Percentiles rank a stretch among this genome's conserved stretches.
Evolutionary conservation across 23 red algal genomes (phyloP).

Genomic region (Gracilaria caudata): DNA sequence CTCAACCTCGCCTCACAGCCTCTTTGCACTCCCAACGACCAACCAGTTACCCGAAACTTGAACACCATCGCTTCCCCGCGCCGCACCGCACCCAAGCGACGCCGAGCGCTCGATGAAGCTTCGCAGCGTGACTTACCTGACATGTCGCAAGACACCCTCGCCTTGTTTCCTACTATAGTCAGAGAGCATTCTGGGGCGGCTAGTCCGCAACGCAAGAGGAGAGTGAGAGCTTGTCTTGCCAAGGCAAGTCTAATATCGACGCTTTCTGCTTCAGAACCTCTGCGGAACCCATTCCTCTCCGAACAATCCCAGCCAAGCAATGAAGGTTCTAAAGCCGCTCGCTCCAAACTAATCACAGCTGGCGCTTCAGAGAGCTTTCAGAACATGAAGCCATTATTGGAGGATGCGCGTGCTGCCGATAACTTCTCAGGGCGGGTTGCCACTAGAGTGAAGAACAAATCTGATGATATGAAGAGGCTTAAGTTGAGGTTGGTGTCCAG

Average conservation of each 20-base stretch:
- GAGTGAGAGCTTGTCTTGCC: constrained; percentile 15
- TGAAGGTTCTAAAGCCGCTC: neutral
- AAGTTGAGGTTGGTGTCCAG: constrained; percentile 58
- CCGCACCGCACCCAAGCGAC: constrained; percentile 57
- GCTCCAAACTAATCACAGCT: neutral
- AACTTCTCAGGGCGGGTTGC: neutral
- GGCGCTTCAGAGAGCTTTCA: constrained; percentile 60
- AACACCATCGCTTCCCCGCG: constrained; percentile 27
- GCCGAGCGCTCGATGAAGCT: constrained; percentile 12
- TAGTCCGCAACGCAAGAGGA: neutral
- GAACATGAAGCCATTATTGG: constrained; percentile 35
- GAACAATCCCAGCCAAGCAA: neutral
- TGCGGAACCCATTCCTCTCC: constrained; percentile 63
- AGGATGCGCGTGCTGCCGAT: neutral
- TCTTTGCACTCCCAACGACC: constrained; percentile 67
- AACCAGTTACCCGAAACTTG: constrained; percentile 16
- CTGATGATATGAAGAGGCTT: constrained; percentile 29
- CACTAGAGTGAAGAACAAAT: neutral
- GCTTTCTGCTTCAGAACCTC: constrained; percentile 38
- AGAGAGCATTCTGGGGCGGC: constrained; percentile 32
- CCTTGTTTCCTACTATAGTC: constrained; percentile 57
- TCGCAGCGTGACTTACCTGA: constrained; percentile 65
- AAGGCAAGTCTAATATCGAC: constrained; percentile 68
- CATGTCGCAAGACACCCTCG: constrained; percentile 86
- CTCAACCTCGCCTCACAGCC: constrained; percentile 36